Evolutionary conservation across 176 grass and related monocot genomes (phyloP).

Genomic region (Aegilops bicornis): DNA sequence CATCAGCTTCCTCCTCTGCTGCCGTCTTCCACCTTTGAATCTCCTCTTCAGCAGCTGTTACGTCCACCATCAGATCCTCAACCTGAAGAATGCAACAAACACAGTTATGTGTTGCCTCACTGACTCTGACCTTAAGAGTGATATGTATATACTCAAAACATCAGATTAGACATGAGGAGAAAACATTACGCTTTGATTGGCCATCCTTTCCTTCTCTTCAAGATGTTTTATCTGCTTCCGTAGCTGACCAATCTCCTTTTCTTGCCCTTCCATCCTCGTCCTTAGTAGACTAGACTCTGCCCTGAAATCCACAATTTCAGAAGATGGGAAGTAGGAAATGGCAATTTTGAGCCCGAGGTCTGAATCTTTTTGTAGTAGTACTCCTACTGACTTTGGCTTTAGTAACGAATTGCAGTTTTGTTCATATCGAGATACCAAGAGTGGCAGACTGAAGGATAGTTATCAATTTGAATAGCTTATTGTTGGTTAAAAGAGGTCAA

Average conservation of each 20-base stretch:
- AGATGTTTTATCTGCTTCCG: slow-evolving; percentile 83
- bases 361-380: no score
- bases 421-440: not conserved
- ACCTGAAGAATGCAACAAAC: slow-evolving; percentile 54
- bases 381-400: no score
- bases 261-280: slow-evolving; percentile 84
- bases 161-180: slow-evolving; percentile 20
- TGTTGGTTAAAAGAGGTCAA: not conserved
- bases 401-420: not conserved
- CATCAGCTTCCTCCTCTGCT: slow-evolving; percentile 91
- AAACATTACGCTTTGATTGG: slow-evolving; percentile 92
- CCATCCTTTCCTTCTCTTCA: slow-evolving; percentile 79
- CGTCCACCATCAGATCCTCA: slow-evolving; percentile 93
- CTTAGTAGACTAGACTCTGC: slow-evolving; percentile 89
- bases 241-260: slow-evolving; percentile 73
- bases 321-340: no score
- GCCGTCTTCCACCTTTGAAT: slow-evolving; percentile 96
- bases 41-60: slow-evolving; percentile 93
- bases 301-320: slow-evolving; percentile 41
- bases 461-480: not conserved
- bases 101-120: not conserved
- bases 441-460: not conserved
- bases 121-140: not conserved
- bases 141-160: not conserved
- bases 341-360: no score